A percentile compares a stretch with the other conserved stretches of the same genome.
Conservation (phyloP, 2,329 filamentous ascomycete species). For the Cercospora sp. region DNA sequence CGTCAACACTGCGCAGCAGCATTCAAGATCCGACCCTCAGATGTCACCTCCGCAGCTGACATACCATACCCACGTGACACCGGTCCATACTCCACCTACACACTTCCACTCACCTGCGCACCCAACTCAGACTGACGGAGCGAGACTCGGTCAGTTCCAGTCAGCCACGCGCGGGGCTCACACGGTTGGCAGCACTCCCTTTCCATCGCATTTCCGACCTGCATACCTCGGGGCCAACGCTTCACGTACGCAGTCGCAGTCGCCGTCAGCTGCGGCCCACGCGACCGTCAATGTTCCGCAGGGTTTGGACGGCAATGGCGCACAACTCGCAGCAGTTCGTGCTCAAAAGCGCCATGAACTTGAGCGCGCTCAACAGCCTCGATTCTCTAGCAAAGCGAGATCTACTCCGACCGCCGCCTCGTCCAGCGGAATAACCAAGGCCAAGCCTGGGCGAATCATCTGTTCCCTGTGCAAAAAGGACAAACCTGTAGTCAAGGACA, state of each 20-base stretch:
- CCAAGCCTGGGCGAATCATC: slow-evolving; percentile 6
- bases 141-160: background rate
- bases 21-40: background rate
- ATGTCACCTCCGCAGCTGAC: background rate
- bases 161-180: background rate
- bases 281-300: background rate
- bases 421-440: background rate
- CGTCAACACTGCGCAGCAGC: background rate
- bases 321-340: background rate
- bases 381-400: background rate
- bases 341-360: background rate
- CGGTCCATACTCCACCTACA: background rate
- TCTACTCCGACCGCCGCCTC: background rate
- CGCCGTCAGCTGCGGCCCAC: background rate
- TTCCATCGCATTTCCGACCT: background rate
- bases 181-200: background rate
- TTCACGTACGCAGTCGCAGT: background rate
- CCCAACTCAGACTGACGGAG: background rate
- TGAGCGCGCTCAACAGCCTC: background rate
- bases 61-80: background rate
- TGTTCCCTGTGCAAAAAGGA: slow-evolving; percentile 16
- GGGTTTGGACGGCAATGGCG: background rate
- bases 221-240: background rate
- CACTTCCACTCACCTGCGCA: background rate
- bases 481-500: slow-evolving; percentile 1